phyloP scores from a whole-genome alignment of 495 filamentous ascomycete genomes.

The Sordaria brevicollis region DNA sequence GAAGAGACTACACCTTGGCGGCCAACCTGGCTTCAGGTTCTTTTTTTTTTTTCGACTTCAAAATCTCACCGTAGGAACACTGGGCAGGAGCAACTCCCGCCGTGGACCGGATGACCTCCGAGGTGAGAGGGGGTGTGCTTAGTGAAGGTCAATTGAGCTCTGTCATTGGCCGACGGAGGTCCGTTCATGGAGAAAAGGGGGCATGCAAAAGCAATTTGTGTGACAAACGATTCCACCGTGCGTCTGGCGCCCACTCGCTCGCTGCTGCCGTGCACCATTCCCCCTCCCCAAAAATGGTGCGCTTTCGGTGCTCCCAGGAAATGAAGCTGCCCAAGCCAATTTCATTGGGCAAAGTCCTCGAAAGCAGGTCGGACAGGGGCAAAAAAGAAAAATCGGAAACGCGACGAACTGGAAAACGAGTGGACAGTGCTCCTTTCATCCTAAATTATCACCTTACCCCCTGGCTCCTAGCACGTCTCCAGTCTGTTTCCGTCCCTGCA shows the following conservation, averaged over 20 bases:
- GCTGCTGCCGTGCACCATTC: neutral
- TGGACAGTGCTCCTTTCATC: slow-evolving; percentile 3
- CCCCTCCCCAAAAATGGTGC: slow-evolving; percentile 4
- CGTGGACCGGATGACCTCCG: neutral
- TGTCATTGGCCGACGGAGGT: neutral
- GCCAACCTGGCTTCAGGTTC: neutral
- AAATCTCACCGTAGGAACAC: neutral
- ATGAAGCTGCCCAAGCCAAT: slow-evolving; percentile 5
- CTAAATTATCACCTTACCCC: neutral
- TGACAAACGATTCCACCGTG: neutral
- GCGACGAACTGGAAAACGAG: slow-evolving; percentile 3
- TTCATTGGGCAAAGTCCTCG: slow-evolving; percentile 10
- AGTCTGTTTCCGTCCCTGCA: neutral
- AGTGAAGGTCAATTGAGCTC: neutral
- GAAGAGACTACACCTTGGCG: too few relatives aligned
- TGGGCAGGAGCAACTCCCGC: neutral
- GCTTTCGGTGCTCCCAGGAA: slow-evolving; percentile 9
- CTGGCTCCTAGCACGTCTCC: neutral
- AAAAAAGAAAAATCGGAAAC: slow-evolving; percentile 18
- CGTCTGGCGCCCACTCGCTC: neutral
- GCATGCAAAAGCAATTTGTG: neutral
- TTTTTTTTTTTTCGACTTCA: neutral
- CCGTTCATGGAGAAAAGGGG: neutral
- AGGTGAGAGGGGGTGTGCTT: neutral
- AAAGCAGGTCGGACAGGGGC: slow-evolving; percentile 1